These are phyloP conservation scores for Thuja plicata DNA, from an alignment of 83 land plant species.

Conservation along the genomic window DNA sequence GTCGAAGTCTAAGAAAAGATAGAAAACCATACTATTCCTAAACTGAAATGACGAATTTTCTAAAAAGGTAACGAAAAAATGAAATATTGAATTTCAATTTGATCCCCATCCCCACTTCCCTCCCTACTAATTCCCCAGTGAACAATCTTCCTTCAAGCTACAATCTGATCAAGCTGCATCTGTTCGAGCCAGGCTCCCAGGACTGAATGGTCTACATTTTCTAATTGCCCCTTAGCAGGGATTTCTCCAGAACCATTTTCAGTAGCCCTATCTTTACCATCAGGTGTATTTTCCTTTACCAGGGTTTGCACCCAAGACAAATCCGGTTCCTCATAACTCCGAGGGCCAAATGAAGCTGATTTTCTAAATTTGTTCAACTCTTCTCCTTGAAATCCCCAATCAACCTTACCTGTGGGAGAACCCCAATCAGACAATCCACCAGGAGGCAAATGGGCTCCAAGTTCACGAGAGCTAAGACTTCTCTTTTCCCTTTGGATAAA, in stretches of 20 bases:
- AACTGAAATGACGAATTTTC: constrained; percentile 3
- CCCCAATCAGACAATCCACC: constrained; percentile 63
- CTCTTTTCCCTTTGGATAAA: constrained; percentile 52
- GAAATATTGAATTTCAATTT: constrained; percentile 16
- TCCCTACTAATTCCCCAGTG: neutral
- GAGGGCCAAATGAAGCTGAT: constrained; percentile 52
- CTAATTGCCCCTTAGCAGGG: constrained; percentile 17
- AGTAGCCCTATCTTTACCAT: constrained; percentile 34
- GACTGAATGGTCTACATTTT: constrained; percentile 41
- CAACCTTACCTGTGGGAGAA: constrained; percentile 60
- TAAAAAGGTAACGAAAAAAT: constrained; percentile 9
- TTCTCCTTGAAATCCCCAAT: constrained; percentile 61
- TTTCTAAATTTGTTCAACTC: constrained; percentile 41
- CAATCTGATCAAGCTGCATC: constrained; percentile 47
- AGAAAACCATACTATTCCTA: constrained; percentile 15
- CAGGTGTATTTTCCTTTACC: constrained; percentile 66
- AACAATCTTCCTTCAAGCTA: constrained; percentile 5
- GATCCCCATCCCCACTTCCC: constrained; percentile 4
- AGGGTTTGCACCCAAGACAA: constrained; percentile 74
- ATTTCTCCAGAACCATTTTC: constrained; percentile 19
- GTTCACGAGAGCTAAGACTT: constrained; percentile 52
- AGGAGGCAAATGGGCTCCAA: constrained; percentile 11
- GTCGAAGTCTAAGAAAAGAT: constrained; percentile 6
- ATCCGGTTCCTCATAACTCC: constrained; percentile 60
- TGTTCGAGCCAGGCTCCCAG: constrained; percentile 64